phyloP scores from a whole-genome alignment of 148 eudicot genomes.

The Polygonum maritimum region DNA sequence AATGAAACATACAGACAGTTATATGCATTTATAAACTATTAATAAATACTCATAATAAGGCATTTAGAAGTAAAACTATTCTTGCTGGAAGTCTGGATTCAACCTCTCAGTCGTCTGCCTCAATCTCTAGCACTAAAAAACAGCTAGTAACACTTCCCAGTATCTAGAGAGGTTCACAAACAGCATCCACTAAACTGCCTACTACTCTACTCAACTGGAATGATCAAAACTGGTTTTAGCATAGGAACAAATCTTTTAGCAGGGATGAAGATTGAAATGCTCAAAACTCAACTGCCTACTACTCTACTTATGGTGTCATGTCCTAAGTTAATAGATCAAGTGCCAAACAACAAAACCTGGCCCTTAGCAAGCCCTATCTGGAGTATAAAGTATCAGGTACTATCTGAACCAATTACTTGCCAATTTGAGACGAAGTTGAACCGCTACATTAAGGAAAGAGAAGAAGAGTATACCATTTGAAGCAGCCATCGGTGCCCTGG shows the following conservation, averaged over 20 bases:
- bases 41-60: neutral
- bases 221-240: too few species aligned
- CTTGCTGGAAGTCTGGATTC: neutral
- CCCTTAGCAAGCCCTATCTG: neutral
- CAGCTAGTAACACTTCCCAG: too few species aligned
- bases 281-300: neutral
- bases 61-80: neutral
- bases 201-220: too few species aligned
- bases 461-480: constrained; percentile 48
- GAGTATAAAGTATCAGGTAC: neutral
- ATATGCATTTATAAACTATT: neutral
- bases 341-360: neutral
- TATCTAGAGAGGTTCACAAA: too few species aligned
- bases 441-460: neutral
- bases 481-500: constrained; percentile 82
- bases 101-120: too few species aligned
- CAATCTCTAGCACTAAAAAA: too few species aligned
- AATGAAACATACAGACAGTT: neutral
- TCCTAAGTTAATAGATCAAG: neutral
- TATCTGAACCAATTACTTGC: neutral
- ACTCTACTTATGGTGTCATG: neutral
- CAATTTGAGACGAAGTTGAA: neutral
- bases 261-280: neutral
- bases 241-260: too few species aligned
- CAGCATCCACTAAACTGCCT: too few species aligned